Conservation (phyloP, 2,329 filamentous ascomycete species). For the Cladosporium oxysporum region DNA sequence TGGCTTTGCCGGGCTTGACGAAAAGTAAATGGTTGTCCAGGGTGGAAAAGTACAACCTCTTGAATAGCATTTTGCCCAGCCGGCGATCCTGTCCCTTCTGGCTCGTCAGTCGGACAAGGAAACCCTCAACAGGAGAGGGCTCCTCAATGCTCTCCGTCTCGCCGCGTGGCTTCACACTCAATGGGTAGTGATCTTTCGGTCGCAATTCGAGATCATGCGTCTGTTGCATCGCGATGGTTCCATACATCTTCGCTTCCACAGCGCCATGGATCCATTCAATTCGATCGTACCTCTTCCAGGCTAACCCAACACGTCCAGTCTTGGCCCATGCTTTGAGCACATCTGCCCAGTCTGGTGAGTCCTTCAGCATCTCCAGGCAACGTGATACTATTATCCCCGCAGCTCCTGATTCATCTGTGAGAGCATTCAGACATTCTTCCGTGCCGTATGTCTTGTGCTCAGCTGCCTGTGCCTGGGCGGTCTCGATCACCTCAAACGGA, state of each 20-base stretch:
- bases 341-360: conserved; percentile 60
- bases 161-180: conserved; percentile 46
- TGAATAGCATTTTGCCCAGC: conserved; percentile 63
- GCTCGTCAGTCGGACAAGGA: conserved; percentile 64
- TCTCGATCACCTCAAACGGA: conserved; percentile 57
- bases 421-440: conserved; percentile 44
- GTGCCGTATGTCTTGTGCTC: conserved; percentile 42
- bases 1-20: conserved; percentile 59
- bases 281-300: conserved; percentile 69
- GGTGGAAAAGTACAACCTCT: conserved; percentile 65
- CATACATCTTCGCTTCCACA: conserved; percentile 69
- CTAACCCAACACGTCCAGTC: conserved; percentile 62
- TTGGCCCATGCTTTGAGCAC: conserved; percentile 61
- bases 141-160: conserved; percentile 57
- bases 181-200: conserved; percentile 66
- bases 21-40: conserved; percentile 66
- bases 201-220: conserved; percentile 67
- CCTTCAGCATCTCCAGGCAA: conserved; percentile 60
- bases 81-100: conserved; percentile 61
- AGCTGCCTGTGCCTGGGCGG: conserved; percentile 43
- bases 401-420: conserved; percentile 56
- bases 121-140: conserved; percentile 65
- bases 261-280: conserved; percentile 68
- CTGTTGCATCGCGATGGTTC: conserved; percentile 65
- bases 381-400: conserved; percentile 58